phyloP scores from a whole-genome alignment of 2,329 filamentous ascomycete species.

The Aspergillus sp. region DNA sequence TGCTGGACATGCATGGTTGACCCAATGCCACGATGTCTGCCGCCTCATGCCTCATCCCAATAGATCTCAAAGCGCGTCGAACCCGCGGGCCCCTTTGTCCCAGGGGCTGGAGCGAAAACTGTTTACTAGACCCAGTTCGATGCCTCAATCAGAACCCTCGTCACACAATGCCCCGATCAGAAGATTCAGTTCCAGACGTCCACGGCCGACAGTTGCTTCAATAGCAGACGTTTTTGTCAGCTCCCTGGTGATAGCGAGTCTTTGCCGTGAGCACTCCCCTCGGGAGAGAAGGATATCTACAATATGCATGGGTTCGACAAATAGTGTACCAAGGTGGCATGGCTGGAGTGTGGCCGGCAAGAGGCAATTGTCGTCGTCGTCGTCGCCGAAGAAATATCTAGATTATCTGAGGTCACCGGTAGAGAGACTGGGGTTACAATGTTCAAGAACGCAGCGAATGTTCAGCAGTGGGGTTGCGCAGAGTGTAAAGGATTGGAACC shows the following conservation, averaged over 20 bases:
- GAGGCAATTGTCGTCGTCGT: slow-evolving; percentile 11
- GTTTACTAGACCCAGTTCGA: slow-evolving; percentile 18
- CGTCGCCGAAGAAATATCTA: slow-evolving; percentile 11
- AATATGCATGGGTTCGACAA: slow-evolving; percentile 12
- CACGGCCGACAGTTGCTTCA: slow-evolving; percentile 24
- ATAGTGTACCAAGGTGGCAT: slow-evolving; percentile 14
- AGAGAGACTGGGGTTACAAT: slow-evolving; percentile 9
- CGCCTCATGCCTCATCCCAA: slow-evolving; percentile 58
- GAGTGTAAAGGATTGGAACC: slow-evolving; percentile 13
- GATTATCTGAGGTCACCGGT: slow-evolving; percentile 13
- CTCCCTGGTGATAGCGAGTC: slow-evolving; percentile 47
- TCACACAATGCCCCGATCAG: slow-evolving; percentile 19
- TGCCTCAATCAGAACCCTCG: slow-evolving; percentile 21
- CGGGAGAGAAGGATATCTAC: slow-evolving; percentile 24
- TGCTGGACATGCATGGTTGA: slow-evolving; percentile 28
- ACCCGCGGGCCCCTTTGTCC: slow-evolving; percentile 44
- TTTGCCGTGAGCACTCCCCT: slow-evolving; percentile 44
- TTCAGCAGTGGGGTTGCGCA: slow-evolving; percentile 21
- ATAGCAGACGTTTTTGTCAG: slow-evolving; percentile 49
- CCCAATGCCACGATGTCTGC: slow-evolving; percentile 51
- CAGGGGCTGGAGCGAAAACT: slow-evolving; percentile 29
- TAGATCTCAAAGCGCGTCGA: slow-evolving; percentile 47
- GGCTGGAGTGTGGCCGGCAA: slow-evolving; percentile 9
- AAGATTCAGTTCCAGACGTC: slow-evolving; percentile 22
- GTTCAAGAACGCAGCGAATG: slow-evolving; percentile 19